Conservation (phyloP, 2,329 filamentous ascomycete species). For the Fusarium transvaalense region DNA sequence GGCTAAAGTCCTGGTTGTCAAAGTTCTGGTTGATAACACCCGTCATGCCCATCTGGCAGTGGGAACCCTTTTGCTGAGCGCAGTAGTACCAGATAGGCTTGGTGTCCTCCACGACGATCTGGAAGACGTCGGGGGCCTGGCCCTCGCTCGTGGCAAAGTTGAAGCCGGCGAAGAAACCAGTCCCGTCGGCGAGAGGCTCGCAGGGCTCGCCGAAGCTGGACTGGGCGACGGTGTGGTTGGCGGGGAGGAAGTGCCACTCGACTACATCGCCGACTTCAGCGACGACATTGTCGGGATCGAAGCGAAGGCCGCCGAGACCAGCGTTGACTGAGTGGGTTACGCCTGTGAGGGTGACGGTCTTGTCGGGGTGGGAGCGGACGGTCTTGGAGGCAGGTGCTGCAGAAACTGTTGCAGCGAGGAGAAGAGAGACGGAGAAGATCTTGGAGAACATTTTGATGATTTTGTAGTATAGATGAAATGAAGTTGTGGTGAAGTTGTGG, state of each 20-base stretch:
- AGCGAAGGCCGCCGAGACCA: constrained; percentile 60
- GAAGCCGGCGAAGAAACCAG: constrained; percentile 62
- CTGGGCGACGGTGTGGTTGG: constrained; percentile 63
- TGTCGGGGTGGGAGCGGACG: constrained; percentile 45
- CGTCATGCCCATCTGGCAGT: constrained; percentile 64
- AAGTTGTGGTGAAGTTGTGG: constrained; percentile 5
- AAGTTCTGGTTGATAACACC: constrained; percentile 64
- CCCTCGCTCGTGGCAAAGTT: constrained; percentile 53
- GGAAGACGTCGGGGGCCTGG: constrained; percentile 59
- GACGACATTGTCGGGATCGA: constrained; percentile 63
- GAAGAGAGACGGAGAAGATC: constrained; percentile 47
- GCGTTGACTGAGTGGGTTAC: constrained; percentile 62
- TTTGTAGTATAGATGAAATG: not conserved
- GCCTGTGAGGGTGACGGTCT: constrained; percentile 54
- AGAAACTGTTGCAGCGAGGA: constrained; percentile 49
- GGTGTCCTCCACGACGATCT: constrained; percentile 57
- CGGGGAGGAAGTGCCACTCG: constrained; percentile 67
- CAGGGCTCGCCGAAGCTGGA: constrained; percentile 60
- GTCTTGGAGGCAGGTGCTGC: constrained; percentile 52
- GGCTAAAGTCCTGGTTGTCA: constrained; percentile 53
- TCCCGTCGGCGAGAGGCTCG: constrained; percentile 53
- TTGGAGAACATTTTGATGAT: constrained; percentile 52
- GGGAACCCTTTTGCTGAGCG: constrained; percentile 56
- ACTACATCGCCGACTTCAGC: constrained; percentile 64
- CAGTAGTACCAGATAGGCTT: constrained; percentile 62